Conservation (phyloP, 2,329 filamentous ascomycete species). For the Cadophora malorum region DNA sequence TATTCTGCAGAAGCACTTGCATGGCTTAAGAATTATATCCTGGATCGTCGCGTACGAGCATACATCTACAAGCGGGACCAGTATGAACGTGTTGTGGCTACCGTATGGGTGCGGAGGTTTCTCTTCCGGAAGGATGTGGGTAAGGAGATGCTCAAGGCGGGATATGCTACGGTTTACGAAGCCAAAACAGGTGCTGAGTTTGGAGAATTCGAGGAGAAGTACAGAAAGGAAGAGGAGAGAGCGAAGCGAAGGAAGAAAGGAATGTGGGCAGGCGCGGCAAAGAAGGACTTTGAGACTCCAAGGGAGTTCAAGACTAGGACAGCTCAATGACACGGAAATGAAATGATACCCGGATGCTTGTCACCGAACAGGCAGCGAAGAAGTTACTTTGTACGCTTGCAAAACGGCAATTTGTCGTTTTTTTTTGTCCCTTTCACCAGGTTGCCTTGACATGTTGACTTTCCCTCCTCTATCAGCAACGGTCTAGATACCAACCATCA, state of each 20-base stretch:
- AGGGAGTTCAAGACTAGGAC: slow-evolving; percentile 79
- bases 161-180: slow-evolving; percentile 91
- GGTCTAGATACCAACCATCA: background rate
- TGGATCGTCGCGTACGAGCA: slow-evolving; percentile 77
- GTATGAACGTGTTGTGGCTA: slow-evolving; percentile 89
- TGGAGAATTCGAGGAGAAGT: slow-evolving; percentile 70
- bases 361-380: background rate
- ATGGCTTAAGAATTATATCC: slow-evolving; percentile 79
- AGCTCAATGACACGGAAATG: slow-evolving; percentile 44
- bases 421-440: too few relatives aligned
- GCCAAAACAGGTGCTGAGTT: slow-evolving; percentile 90
- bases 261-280: slow-evolving; percentile 75
- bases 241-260: slow-evolving; percentile 71
- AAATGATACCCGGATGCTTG: slow-evolving; percentile 16
- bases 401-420: too few relatives aligned
- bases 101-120: slow-evolving; percentile 74
- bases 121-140: slow-evolving; percentile 80
- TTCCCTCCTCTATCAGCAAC: too few relatives aligned
- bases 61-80: slow-evolving; percentile 86
- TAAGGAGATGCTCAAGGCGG: slow-evolving; percentile 83
- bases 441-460: background rate
- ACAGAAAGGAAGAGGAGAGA: slow-evolving; percentile 68
- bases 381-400: background rate
- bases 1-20: slow-evolving; percentile 79
- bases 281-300: slow-evolving; percentile 75